These are phyloP conservation scores for Penicillium samsonianum DNA, from an alignment of 495 filamentous ascomycete genomes.

Conservation along the genomic window DNA sequence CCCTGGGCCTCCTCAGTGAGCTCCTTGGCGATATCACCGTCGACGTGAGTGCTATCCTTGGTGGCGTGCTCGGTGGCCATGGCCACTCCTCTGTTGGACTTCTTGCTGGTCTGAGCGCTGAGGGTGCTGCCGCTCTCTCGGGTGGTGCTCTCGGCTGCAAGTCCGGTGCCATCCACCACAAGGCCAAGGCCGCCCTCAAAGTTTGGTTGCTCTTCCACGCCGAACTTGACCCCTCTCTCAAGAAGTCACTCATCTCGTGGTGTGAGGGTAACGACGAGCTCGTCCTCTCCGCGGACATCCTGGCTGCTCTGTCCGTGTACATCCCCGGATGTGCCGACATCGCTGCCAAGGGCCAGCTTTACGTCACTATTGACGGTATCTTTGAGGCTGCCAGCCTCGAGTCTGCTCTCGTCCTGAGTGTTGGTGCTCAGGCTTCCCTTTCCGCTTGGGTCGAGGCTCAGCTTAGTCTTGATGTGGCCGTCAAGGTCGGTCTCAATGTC, in stretches of 20 bases:
- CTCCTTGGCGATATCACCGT: constrained; percentile 21
- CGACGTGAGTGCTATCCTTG: constrained; percentile 27
- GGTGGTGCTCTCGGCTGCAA: constrained; percentile 44
- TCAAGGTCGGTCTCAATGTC: constrained; percentile 40
- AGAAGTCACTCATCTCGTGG: constrained; percentile 35
- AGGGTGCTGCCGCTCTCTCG: constrained; percentile 43
- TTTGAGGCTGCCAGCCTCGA: constrained; percentile 32
- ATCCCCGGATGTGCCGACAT: constrained; percentile 40
- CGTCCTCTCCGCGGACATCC: constrained; percentile 22
- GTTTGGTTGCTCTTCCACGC: constrained; percentile 36
- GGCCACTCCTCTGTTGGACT: constrained; percentile 21
- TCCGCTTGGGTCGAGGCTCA: constrained; percentile 31
- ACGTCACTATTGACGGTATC: constrained; percentile 46
- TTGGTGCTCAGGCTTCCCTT: constrained; percentile 35
- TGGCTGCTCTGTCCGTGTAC: constrained; percentile 39
- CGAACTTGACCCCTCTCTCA: constrained; percentile 31
- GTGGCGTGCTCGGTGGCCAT: constrained; percentile 23
- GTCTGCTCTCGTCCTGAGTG: constrained; percentile 37
- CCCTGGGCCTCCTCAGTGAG: constrained; percentile 24
- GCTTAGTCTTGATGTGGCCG: constrained; percentile 27
- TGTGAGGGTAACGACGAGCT: constrained; percentile 27
- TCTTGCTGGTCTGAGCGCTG: constrained; percentile 37
- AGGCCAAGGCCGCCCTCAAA: constrained; percentile 36
- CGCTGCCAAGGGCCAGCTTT: constrained; percentile 42
- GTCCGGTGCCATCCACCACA: constrained; percentile 31